These are phyloP conservation scores for Onygenales sp. DNA, from an alignment of 2,329 filamentous ascomycete species.

Conservation along the genomic window DNA sequence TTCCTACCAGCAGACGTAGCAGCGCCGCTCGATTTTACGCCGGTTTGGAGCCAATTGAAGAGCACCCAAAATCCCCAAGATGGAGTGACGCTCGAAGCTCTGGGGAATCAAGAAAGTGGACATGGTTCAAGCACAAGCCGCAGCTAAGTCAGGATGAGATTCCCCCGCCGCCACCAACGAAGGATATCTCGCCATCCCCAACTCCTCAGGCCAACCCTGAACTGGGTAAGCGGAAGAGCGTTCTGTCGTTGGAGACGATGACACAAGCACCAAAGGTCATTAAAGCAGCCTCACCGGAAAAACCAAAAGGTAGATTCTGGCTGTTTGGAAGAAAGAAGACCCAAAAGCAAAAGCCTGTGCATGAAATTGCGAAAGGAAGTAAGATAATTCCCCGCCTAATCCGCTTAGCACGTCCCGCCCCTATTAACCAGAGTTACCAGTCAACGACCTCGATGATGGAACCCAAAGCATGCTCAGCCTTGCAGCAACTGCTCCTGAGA, in stretches of 20 bases:
- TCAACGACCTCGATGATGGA: conserved; percentile 13
- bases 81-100: conserved; percentile 13
- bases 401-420: not conserved
- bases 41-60: conserved; percentile 35
- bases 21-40: conserved; percentile 15
- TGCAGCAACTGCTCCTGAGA: not conserved
- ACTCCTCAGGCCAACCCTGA: conserved; percentile 2
- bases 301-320: conserved; percentile 31
- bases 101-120: conserved; percentile 34
- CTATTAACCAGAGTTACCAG: conserved; percentile 5
- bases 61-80: conserved; percentile 28
- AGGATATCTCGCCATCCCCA: conserved; percentile 16
- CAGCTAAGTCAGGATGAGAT: conserved; percentile 17
- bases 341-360: conserved; percentile 23
- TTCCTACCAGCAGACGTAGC: conserved; percentile 1
- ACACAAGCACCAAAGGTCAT: not conserved
- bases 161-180: conserved; percentile 12
- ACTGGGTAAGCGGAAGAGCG: not conserved
- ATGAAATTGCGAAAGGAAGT: conserved; percentile 29
- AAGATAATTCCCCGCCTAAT: conserved; percentile 13
- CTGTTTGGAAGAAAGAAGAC: conserved; percentile 43
- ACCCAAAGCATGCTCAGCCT: conserved; percentile 11
- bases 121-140: conserved; percentile 34
- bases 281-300: conserved; percentile 1
- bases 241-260: not conserved